Conservation (phyloP, 305 asterid genomes). For the Fraxinus angustifolia region DNA sequence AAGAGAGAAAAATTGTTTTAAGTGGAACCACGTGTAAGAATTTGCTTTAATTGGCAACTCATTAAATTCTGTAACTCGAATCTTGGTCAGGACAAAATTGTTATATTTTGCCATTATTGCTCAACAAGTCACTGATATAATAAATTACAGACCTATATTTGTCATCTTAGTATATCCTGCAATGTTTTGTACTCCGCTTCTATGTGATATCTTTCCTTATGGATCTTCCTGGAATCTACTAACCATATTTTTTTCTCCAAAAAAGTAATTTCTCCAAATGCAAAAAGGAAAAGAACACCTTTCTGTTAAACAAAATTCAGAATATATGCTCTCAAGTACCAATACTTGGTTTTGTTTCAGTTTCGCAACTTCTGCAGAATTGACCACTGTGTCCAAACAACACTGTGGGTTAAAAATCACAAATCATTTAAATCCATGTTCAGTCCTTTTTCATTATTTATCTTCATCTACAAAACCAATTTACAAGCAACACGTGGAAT, state of each 20-base stretch:
- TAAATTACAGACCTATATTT: constrained; percentile 8
- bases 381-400: background rate
- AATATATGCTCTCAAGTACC: background rate
- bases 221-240: background rate
- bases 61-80: background rate
- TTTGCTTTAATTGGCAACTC: background rate
- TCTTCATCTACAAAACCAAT: background rate
- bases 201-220: background rate
- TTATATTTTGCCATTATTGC: background rate
- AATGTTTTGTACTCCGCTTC: background rate
- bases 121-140: background rate
- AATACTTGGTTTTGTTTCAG: background rate
- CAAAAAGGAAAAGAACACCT: background rate
- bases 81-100: background rate
- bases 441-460: background rate
- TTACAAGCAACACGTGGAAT: constrained; percentile 15
- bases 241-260: constrained; percentile 2
- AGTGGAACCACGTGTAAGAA: background rate
- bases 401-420: background rate
- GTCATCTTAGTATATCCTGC: constrained; percentile 9
- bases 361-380: background rate
- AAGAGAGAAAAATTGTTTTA: background rate
- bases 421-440: background rate
- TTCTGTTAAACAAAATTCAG: background rate
- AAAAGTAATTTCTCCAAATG: background rate